phyloP scores from a whole-genome alignment of 2,329 filamentous ascomycete species.

The Cladophialophora immunda region DNA sequence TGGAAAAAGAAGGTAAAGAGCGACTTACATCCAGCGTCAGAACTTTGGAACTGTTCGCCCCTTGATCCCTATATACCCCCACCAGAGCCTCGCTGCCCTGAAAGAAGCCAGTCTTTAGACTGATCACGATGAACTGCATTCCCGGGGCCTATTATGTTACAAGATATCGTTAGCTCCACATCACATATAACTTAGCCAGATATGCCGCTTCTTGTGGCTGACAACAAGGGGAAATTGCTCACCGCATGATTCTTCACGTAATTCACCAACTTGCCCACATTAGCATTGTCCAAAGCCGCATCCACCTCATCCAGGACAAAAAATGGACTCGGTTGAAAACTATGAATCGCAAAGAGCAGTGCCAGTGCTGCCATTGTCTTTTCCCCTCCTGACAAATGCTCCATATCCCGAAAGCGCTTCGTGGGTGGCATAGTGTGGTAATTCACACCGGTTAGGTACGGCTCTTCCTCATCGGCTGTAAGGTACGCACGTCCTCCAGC shows the following conservation, averaged over 20 bases:
- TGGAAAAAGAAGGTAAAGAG: no score
- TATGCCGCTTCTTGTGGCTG: background rate
- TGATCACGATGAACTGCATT: conserved; percentile 99
- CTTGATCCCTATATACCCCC: conserved; percentile 94
- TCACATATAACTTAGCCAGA: background rate
- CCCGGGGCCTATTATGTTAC: conserved; percentile 70
- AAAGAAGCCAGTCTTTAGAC: conserved; percentile 92
- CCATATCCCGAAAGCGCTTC: conserved; percentile 99
- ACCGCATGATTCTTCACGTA: conserved; percentile 89
- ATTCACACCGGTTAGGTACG: conserved; percentile 94
- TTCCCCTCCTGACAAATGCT: conserved; percentile 94
- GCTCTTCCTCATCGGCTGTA: conserved; percentile 94
- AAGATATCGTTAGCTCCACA: conserved; percentile 8
- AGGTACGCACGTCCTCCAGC: conserved; percentile 89
- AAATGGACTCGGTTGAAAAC: conserved; percentile 93
- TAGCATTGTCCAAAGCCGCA: conserved; percentile 96
- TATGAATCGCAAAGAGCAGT: conserved; percentile 96
- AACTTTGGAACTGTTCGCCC: conserved; percentile 88
- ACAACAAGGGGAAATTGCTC: conserved; percentile 20
- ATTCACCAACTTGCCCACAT: conserved; percentile 94
- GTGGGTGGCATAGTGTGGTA: conserved; percentile 99
- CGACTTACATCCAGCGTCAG: conserved; percentile 91
- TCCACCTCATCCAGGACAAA: conserved; percentile 99
- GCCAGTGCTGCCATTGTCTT: conserved; percentile 98
- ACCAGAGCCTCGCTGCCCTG: conserved; percentile 96